Evolutionary conservation across 2,329 filamentous ascomycete genomes (phyloP).

Genomic region (Ophiostoma perfectum): DNA sequence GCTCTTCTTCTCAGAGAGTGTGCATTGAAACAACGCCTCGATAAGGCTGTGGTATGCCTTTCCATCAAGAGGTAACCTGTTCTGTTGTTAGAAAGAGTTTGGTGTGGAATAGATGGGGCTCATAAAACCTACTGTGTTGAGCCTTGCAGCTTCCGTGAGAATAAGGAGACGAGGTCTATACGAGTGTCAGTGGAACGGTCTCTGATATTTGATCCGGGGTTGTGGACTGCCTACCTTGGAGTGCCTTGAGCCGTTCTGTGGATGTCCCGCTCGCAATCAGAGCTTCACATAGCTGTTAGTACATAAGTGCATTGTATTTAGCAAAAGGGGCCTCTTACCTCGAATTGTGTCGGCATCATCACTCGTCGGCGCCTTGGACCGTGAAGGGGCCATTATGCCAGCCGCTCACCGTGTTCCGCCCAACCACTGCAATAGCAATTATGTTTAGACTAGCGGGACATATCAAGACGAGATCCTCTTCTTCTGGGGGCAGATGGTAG

Average conservation of each 20-base stretch:
- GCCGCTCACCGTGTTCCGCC: background rate
- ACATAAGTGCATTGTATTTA: background rate
- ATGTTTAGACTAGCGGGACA: too few relatives aligned
- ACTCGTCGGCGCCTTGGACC: conserved; percentile 18
- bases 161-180: conserved; percentile 28
- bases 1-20: conserved; percentile 59
- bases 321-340: conserved; percentile 17
- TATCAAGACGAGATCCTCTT: background rate
- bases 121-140: conserved; percentile 23
- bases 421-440: background rate
- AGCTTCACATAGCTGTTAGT: conserved; percentile 16
- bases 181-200: background rate
- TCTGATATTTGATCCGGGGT: too few relatives aligned
- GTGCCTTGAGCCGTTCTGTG: conserved; percentile 25
- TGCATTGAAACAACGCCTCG: conserved; percentile 70
- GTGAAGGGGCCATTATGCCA: conserved; percentile 23
- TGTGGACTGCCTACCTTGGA: conserved; percentile 25
- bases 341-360: conserved; percentile 27
- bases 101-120: too few relatives aligned
- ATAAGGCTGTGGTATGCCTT: conserved; percentile 77
- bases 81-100: background rate
- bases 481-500: background rate
- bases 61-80: conserved; percentile 52
- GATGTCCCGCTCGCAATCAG: conserved; percentile 25
- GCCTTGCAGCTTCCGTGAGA: conserved; percentile 26